Base-by-base conservation (phyloP, 768 basidiomycete genomes). In the Serendipita vermifera region DNA sequence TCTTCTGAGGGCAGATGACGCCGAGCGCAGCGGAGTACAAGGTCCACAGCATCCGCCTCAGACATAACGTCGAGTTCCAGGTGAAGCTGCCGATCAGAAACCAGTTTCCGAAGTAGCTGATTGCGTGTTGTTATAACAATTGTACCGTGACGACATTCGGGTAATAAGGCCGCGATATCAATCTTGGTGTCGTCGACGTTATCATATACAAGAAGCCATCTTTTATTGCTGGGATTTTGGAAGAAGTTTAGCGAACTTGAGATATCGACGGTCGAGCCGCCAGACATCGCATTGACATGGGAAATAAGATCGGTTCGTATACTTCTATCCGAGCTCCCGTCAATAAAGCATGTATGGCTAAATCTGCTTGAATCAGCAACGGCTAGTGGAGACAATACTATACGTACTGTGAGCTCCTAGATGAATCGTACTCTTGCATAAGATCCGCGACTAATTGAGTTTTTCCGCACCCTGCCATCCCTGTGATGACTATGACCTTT, bases 51-150 rank as follows among this genome's bases (percentile, higher is more conserved):
- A 9, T 51, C 46, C 3, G 26, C 9, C 27, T 24, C 46, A 13
- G 17, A 22, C 46, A 51, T 51, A 15, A 51, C 46, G n/a, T 51
- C 46, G n/a, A 51, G 0, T n/a, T 51, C 46, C n/a, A 51, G n/a
- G 24, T 29, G 9, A 2, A 7, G n/a, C 15, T 9, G 32, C 26
- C 24, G 46, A n/a, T 51, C 22, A 27, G 24, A 27, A 0, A 31
- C 46, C 24, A 51, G 22, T 15, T 11, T 5, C 5, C 46, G 24
- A 11, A 51, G 29, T 31, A 31, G n/a, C 22, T 31, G 46, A n/a
- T 51, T 51, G 9, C 46, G 5, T 5, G 46, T 51, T 20, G 46
- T 51, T 22, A 51, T 51, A 3, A 51, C 32, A 29, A 51, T 51
- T 27, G 24, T 27, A 9, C 46, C 46, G 9, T 22, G 27, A 11